A percentile compares a stretch with the other conserved stretches of the same genome.
phyloP scores from a whole-genome alignment of 2,329 filamentous ascomycete species.

The Pyricularia sp. region DNA sequence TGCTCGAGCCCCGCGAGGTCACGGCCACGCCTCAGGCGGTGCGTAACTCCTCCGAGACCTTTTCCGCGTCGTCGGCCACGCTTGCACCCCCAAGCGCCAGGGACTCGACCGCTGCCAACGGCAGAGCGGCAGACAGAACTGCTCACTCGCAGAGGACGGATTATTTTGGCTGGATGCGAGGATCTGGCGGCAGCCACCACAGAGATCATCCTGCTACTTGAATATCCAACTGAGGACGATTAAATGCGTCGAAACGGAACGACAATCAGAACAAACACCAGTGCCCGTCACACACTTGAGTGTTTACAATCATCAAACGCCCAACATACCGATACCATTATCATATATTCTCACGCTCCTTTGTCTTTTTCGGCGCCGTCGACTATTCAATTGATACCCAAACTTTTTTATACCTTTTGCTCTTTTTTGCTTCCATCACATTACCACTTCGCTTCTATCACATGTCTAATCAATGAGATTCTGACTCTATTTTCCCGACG shows the following conservation, averaged over 20 bases:
- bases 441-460: not conserved
- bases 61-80: slow-evolving; percentile 6
- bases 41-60: slow-evolving; percentile 17
- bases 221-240: not conserved
- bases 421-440: not conserved
- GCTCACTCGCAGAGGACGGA: slow-evolving; percentile 7
- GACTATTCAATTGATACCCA: slow-evolving; percentile 1
- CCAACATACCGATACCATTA: not conserved
- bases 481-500: not conserved
- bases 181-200: slow-evolving; percentile 3
- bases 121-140: not conserved
- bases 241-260: not conserved
- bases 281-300: not conserved
- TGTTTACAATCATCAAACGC: not conserved
- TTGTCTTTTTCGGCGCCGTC: not conserved
- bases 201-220: not conserved
- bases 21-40: slow-evolving; percentile 12
- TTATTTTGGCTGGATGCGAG: slow-evolving; percentile 13
- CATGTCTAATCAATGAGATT: not conserved
- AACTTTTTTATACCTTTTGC: not conserved
- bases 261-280: not conserved
- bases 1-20: slow-evolving; percentile 67
- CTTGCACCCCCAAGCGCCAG: not conserved
- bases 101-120: not conserved
- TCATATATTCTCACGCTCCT: not conserved